Evolutionary conservation across 2,329 filamentous ascomycete genomes (phyloP).

Genomic region (Fusarium equiseti): DNA sequence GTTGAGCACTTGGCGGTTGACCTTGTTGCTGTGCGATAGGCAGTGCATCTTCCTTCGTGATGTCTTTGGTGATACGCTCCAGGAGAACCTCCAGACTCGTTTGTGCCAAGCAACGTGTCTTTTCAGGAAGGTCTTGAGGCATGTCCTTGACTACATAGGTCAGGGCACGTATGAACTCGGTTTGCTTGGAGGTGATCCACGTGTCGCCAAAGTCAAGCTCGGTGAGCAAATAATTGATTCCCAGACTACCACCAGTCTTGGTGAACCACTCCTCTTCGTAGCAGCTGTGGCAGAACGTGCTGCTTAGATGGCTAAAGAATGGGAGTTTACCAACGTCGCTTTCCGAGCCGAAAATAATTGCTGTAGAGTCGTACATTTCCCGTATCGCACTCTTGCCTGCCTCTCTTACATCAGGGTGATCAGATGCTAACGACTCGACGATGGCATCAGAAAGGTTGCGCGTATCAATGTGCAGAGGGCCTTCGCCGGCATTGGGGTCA

Average conservation of each 20-base stretch:
- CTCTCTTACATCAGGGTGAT: conserved; percentile 82
- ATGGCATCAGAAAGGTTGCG: conserved; percentile 89
- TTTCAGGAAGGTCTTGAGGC: conserved; percentile 91
- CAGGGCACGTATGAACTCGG: conserved; percentile 89
- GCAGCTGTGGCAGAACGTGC: conserved; percentile 91
- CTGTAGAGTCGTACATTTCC: conserved; percentile 80
- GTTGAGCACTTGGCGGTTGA: conserved; percentile 54
- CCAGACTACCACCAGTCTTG: conserved; percentile 90
- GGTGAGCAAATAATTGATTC: conserved; percentile 88
- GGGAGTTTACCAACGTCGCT: conserved; percentile 79
- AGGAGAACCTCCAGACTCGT: conserved; percentile 85
- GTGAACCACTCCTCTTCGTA: conserved; percentile 99
- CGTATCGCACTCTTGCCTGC: conserved; percentile 83
- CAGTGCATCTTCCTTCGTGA: conserved; percentile 78
- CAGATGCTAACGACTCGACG: conserved; percentile 89
- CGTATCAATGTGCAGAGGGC: conserved; percentile 87
- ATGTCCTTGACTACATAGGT: conserved; percentile 99
- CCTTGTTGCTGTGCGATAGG: conserved; percentile 55
- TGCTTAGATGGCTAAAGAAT: conserved; percentile 86
- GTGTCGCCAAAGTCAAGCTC: conserved; percentile 84
- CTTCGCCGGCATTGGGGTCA: conserved; percentile 87
- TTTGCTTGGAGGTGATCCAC: conserved; percentile 86
- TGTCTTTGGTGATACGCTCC: conserved; percentile 80
- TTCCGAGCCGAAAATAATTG: conserved; percentile 81
- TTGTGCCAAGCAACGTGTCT: conserved; percentile 85